These are phyloP conservation scores for Populus simonii DNA, from an alignment of 345 rosid genomes.

Conservation along the genomic window DNA sequence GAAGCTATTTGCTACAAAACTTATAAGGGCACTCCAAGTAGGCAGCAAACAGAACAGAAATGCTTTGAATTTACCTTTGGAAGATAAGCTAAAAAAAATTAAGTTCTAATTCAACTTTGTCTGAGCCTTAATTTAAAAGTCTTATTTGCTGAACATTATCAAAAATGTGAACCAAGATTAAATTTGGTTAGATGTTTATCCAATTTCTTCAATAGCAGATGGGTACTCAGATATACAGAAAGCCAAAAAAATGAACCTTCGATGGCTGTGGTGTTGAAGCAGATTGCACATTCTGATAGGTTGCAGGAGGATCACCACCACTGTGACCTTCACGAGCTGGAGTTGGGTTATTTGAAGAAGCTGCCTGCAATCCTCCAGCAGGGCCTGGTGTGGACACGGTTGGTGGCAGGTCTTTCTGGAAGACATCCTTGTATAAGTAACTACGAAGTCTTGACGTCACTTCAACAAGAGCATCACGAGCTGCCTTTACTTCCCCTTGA, in stretches of 20 bases:
- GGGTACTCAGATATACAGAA: neutral
- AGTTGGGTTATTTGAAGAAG: constrained; percentile 47
- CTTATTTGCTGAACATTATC: neutral
- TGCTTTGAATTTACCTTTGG: neutral
- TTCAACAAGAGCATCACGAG: constrained; percentile 92
- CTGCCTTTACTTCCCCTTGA: constrained; percentile 84
- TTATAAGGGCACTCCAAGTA: constrained; percentile 2
- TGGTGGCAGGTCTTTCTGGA: constrained; percentile 56
- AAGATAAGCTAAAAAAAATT: neutral
- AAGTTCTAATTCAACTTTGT: neutral
- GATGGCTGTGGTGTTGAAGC: constrained; percentile 33
- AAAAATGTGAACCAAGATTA: neutral
- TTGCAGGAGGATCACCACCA: constrained; percentile 32
- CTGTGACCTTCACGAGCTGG: constrained; percentile 48
- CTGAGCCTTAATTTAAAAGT: neutral
- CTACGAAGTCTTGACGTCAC: constrained; percentile 71
- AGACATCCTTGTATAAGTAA: constrained; percentile 63
- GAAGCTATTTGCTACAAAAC: neutral
- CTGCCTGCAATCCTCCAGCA: constrained; percentile 45
- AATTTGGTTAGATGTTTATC: neutral
- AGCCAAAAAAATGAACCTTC: constrained; percentile 47
- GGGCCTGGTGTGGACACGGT: constrained; percentile 43
- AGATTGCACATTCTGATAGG: constrained; percentile 38
- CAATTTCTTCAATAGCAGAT: neutral
- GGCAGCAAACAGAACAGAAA: neutral